phyloP scores from a whole-genome alignment of 1,284 basidiomycete species.

The Abortiporus biennis region DNA sequence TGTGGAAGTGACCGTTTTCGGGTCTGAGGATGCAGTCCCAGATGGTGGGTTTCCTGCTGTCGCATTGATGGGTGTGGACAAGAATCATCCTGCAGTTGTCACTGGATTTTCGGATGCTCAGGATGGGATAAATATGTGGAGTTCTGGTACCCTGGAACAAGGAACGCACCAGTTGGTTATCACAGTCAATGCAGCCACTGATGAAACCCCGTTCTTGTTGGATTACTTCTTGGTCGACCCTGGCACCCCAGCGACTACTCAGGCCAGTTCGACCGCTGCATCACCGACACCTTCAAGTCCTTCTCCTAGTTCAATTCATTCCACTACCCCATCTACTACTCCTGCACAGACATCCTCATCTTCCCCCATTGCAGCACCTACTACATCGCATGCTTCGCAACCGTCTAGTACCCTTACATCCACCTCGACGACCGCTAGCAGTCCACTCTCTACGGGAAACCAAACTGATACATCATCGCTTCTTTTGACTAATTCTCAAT shows the following conservation, averaged over 20 bases:
- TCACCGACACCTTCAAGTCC: background rate
- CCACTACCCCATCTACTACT: background rate
- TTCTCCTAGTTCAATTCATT: background rate
- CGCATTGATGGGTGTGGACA: background rate
- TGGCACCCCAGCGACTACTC: background rate
- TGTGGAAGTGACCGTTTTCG: background rate
- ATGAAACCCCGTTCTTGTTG: slow-evolving; percentile 9
- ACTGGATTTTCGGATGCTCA: no score
- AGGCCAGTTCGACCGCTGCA: background rate
- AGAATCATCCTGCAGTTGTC: background rate
- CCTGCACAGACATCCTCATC: background rate
- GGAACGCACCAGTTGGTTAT: slow-evolving; percentile 8
- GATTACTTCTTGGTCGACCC: slow-evolving; percentile 8
- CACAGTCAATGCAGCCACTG: slow-evolving; percentile 10
- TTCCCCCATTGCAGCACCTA: background rate
- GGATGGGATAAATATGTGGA: slow-evolving; percentile 1
- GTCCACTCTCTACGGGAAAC: no score
- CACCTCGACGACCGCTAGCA: background rate
- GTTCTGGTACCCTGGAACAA: background rate
- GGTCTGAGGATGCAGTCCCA: background rate
- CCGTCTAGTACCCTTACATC: background rate
- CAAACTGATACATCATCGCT: no score
- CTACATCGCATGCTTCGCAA: background rate
- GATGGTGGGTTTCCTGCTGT: background rate
- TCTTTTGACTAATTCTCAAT: no score